These are phyloP conservation scores for Balansia obtecta DNA, from an alignment of 2,329 filamentous ascomycete genomes.

Conservation along the genomic window DNA sequence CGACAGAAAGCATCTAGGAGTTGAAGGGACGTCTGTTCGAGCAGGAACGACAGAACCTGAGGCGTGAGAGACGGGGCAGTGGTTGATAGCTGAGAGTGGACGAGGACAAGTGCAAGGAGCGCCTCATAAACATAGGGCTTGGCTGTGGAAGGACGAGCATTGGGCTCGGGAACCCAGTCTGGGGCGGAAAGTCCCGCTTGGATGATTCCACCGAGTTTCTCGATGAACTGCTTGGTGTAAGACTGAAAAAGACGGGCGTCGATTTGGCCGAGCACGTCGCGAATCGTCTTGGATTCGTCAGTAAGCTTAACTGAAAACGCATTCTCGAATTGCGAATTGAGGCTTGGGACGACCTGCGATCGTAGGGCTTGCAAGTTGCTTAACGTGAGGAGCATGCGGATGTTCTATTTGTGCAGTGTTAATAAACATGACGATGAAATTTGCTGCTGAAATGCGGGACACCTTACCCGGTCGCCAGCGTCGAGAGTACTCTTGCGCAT, in stretches of 20 bases:
- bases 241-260: slow-evolving; percentile 84
- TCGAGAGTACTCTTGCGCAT: slow-evolving; percentile 37
- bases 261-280: slow-evolving; percentile 81
- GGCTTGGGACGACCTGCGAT: slow-evolving; percentile 66
- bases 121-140: slow-evolving; percentile 82
- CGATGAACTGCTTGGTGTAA: slow-evolving; percentile 70
- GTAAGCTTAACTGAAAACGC: slow-evolving; percentile 89
- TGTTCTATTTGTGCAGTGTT: slow-evolving; percentile 43
- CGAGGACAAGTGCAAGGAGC: slow-evolving; percentile 73
- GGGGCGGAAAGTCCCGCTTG: slow-evolving; percentile 57
- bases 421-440: slow-evolving; percentile 13
- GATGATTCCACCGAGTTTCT: slow-evolving; percentile 57
- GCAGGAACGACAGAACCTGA: slow-evolving; percentile 73
- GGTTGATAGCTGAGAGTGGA: slow-evolving; percentile 81
- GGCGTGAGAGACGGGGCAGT: slow-evolving; percentile 64
- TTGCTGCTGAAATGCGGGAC: not conserved
- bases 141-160: slow-evolving; percentile 56
- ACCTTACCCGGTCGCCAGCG: slow-evolving; percentile 42
- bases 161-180: slow-evolving; percentile 53
- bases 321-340: slow-evolving; percentile 89
- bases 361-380: slow-evolving; percentile 83
- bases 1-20: slow-evolving; percentile 71
- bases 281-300: slow-evolving; percentile 84
- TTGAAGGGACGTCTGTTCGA: slow-evolving; percentile 68
- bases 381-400: slow-evolving; percentile 86